phyloP scores from a whole-genome alignment of 73 alveolate species.

The Paramecium primaurelia region DNA sequence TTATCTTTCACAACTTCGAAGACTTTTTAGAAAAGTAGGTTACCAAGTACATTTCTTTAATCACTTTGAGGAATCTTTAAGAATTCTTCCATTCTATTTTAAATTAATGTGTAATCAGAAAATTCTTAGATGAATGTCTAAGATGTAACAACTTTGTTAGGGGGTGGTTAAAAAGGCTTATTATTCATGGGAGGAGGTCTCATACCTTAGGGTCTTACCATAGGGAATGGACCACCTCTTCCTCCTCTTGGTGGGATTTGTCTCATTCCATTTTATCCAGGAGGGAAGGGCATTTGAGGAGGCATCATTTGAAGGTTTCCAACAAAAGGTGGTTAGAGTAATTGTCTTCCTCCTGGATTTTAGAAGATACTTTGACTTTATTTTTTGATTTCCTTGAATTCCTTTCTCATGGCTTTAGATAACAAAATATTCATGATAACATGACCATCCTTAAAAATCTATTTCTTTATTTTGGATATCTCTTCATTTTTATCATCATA shows the following conservation, averaged over 20 bases:
- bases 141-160: not conserved
- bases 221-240: not conserved
- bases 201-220: not conserved
- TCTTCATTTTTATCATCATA: slow-evolving; percentile 14
- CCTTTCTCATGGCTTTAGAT: slow-evolving; percentile 30
- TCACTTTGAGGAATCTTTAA: not conserved
- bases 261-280: not conserved
- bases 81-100: slow-evolving; percentile 24
- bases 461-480: not conserved
- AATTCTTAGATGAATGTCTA: not conserved
- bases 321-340: not conserved
- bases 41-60: slow-evolving; percentile 31
- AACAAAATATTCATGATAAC: slow-evolving; percentile 25
- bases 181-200: not conserved
- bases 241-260: not conserved
- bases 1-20: not conserved
- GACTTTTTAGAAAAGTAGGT: not conserved
- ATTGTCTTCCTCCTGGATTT: slow-evolving; percentile 13
- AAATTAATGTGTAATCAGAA: not conserved
- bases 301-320: not conserved
- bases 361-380: not conserved
- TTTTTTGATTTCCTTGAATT: slow-evolving; percentile 30
- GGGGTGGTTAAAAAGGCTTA: not conserved
- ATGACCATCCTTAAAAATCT: slow-evolving; percentile 14
- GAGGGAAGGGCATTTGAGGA: not conserved